Base-by-base conservation (phyloP, 1,139 yeast species). In the Suhomyces atakaporum region DNA sequence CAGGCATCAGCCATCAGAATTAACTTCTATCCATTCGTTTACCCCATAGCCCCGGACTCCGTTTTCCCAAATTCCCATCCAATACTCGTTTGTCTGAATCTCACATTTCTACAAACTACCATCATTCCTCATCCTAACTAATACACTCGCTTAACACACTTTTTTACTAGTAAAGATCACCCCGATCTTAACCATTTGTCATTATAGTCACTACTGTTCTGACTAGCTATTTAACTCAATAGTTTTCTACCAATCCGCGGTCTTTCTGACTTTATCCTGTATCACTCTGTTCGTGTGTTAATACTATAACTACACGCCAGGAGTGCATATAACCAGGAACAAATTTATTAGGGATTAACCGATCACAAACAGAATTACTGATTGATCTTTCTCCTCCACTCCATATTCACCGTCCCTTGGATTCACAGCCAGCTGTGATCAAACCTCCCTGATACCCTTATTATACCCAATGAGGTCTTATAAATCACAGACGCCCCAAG, bases 11-110 rank as follows among this genome's bases (percentile, higher is more conserved):
- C 25, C 36, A 16, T 26, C 33, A 37, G 40, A 38, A 34, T 38
- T 38, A 38, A 38, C 38, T 38, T 38, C 38, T 34, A 38, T 33
- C 38, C 41, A 38, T 34, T 38, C 41, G 38, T 31, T 38, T 34
- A 22, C 21, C 14, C 35, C 28, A 31, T 16, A 13, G 27, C 7
- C 25, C 25, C 25, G 25, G 25, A 12, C n/a, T 10, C 29, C 27
- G 25, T 9, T 31, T 20, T 12, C 18, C 12, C 20, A 12, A 21
- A n/a, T 10, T 12, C 2, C 25, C 9, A 18, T 20, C 22, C 27
- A 23, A 9, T 16, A 3, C 14, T n/a, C 33, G 7, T 18, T n/a
- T 11, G 20, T 5, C 20, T 18, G 20, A 18, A 18, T 5, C 8
- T 6, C 20, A 18, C 20, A 18, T 8, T 18, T 18, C 20, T 18